These are phyloP conservation scores for Pontederia crassipes DNA, from an alignment of 176 grass and related monocot genomes.

Conservation along the genomic window DNA sequence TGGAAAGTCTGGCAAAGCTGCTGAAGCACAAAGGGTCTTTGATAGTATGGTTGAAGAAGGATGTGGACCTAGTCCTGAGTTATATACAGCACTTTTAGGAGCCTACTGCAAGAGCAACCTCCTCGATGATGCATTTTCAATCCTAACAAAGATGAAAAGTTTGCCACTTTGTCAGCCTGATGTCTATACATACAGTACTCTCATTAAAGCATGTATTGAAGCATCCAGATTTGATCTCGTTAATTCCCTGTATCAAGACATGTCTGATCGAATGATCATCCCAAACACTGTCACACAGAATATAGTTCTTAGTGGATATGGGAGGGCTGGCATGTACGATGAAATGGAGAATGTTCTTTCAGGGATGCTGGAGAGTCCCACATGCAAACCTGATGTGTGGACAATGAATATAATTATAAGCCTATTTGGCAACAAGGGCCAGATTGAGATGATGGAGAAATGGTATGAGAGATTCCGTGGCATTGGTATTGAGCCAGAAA, in stretches of 20 bases:
- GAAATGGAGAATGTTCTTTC: conserved; percentile 74
- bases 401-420: conserved; percentile 94
- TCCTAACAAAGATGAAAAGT: conserved; percentile 58
- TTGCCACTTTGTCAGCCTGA: conserved; percentile 65
- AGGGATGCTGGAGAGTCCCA: conserved; percentile 50
- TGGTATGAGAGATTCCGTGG: conserved; percentile 90
- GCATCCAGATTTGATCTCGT: conserved; percentile 50
- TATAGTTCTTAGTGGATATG: conserved; percentile 77
- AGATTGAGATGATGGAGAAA: conserved; percentile 66
- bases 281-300: conserved; percentile 87
- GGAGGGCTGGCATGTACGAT: conserved; percentile 57
- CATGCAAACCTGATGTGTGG: conserved; percentile 78
- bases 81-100: conserved; percentile 67
- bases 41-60: conserved; percentile 50
- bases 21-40: conserved; percentile 45
- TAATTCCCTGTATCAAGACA: conserved; percentile 56
- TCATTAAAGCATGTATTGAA: conserved; percentile 73
- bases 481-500: conserved; percentile 81
- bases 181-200: conserved; percentile 78
- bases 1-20: conserved; percentile 48
- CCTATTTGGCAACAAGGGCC: conserved; percentile 70
- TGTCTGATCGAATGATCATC: conserved; percentile 43
- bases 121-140: conserved; percentile 51
- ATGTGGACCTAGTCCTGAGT: conserved; percentile 42
- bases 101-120: conserved; percentile 52